phyloP scores from a whole-genome alignment of 768 basidiomycete species.

The Megacollybia marginata region DNA sequence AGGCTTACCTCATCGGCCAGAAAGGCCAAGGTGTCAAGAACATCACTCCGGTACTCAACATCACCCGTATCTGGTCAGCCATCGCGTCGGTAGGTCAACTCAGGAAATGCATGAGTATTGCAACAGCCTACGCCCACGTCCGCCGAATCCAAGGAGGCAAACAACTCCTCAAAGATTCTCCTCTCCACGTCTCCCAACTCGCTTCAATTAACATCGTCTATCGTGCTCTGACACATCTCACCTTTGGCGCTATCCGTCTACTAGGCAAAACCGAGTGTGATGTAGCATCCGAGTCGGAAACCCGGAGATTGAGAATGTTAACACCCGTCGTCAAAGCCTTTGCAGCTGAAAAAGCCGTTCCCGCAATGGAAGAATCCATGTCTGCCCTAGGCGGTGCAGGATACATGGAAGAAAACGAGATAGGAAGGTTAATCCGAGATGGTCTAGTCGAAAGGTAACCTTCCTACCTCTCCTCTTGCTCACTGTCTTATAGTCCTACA shows the following conservation, averaged over 20 bases:
- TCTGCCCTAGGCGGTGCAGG: slow-evolving; percentile 67
- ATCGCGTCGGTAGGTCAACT: slow-evolving; percentile 48
- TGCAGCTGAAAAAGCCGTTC: slow-evolving; percentile 52
- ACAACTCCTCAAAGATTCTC: slow-evolving; percentile 42
- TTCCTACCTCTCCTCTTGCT: not conserved
- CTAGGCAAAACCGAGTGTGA: slow-evolving; percentile 59
- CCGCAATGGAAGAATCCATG: slow-evolving; percentile 72
- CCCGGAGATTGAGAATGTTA: slow-evolving; percentile 48
- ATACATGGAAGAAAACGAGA: slow-evolving; percentile 78
- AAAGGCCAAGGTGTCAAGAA: slow-evolving; percentile 55
- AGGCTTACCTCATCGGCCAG: slow-evolving; percentile 57
- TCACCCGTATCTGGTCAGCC: slow-evolving; percentile 67
- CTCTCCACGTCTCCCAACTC: slow-evolving; percentile 59
- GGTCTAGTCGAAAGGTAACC: slow-evolving; percentile 59
- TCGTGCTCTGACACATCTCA: slow-evolving; percentile 56
- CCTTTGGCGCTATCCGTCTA: slow-evolving; percentile 50
- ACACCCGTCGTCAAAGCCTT: slow-evolving; percentile 70
- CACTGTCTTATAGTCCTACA: slow-evolving; percentile 8
- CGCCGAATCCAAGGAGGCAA: slow-evolving; percentile 47
- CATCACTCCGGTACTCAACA: slow-evolving; percentile 68
- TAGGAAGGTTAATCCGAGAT: slow-evolving; percentile 62
- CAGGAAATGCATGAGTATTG: slow-evolving; percentile 57
- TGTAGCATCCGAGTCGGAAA: slow-evolving; percentile 40
- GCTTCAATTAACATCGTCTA: slow-evolving; percentile 56
- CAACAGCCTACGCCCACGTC: slow-evolving; percentile 54